A percentile compares a stretch with the other conserved stretches of the same genome.
These are phyloP conservation scores for Mycena olivaceomarginata DNA, from an alignment of 768 basidiomycete genomes.

Conservation along the genomic window DNA sequence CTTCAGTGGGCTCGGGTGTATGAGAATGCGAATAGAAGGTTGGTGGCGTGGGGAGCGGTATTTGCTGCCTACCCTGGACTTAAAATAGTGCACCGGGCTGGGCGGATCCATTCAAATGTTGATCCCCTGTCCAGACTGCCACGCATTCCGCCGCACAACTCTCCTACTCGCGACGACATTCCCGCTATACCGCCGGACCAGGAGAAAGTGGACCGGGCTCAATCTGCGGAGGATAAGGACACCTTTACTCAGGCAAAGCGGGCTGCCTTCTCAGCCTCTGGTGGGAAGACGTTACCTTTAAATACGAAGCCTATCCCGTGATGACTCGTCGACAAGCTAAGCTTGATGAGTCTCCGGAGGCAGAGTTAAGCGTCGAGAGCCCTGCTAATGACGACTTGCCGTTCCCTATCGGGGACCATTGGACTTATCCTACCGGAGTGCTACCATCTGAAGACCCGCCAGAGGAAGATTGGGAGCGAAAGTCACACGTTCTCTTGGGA, in stretches of 20 bases:
- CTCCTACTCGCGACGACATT: neutral
- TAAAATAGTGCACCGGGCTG: neutral
- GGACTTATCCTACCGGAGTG: constrained; percentile 9
- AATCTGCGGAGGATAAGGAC: too few relatives aligned
- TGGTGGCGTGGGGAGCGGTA: neutral
- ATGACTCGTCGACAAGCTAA: neutral
- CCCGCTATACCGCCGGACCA: too few relatives aligned
- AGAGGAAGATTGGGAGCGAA: neutral
- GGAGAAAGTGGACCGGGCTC: too few relatives aligned
- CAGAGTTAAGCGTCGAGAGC: neutral
- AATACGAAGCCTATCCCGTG: neutral
- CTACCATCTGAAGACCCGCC: neutral
- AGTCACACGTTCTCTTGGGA: neutral
- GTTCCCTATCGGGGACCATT: neutral
- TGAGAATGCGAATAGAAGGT: too few relatives aligned
- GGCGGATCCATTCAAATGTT: neutral
- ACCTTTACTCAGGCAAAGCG: too few relatives aligned
- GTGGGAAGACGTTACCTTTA: constrained; percentile 7
- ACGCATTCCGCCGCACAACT: neutral
- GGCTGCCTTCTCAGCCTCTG: neutral
- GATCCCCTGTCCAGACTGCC: neutral
- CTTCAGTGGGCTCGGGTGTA: too few relatives aligned
- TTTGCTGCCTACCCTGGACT: neutral
- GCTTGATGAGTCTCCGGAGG: neutral
- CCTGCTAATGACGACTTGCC: neutral